Conservation (phyloP, 179 eudicot species). For the Dionaea muscipula region DNA sequence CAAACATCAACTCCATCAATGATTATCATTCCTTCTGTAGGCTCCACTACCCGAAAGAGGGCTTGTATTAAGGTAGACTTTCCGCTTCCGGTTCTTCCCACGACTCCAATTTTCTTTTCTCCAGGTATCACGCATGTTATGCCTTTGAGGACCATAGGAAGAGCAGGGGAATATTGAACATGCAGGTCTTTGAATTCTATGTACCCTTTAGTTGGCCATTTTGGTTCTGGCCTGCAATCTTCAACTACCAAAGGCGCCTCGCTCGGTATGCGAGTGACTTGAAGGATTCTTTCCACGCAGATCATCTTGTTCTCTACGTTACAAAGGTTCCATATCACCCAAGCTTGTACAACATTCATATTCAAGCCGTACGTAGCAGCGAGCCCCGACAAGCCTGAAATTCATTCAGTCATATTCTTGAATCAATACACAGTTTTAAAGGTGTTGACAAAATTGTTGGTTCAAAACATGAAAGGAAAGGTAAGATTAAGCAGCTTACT, state of each 20-base stretch:
- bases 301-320: slow-evolving; percentile 91
- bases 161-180: slow-evolving; percentile 49
- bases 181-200: slow-evolving; percentile 50
- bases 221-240: slow-evolving; percentile 33
- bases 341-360: slow-evolving; percentile 69
- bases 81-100: slow-evolving; percentile 90
- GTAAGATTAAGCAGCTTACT: slow-evolving; percentile 34
- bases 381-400: slow-evolving; percentile 66
- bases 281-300: slow-evolving; percentile 70
- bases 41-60: slow-evolving; percentile 72
- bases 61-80: slow-evolving; percentile 92
- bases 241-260: slow-evolving; percentile 66
- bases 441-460: too few relatives aligned
- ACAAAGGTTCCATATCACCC: slow-evolving; percentile 91
- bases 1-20: slow-evolving; percentile 66
- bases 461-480: too few relatives aligned
- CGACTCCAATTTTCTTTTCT: slow-evolving; percentile 64
- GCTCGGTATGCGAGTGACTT: slow-evolving; percentile 44
- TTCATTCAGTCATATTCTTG: neutral
- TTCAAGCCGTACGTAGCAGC: slow-evolving; percentile 79
- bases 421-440: too few relatives aligned
- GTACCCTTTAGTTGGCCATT: slow-evolving; percentile 60
- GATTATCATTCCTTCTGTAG: slow-evolving; percentile 48
- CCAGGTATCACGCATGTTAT: slow-evolving; percentile 57
- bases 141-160: slow-evolving; percentile 64